These are phyloP conservation scores for Tolypocladium tropicale DNA, from an alignment of 2,329 filamentous ascomycete genomes.

Conservation along the genomic window DNA sequence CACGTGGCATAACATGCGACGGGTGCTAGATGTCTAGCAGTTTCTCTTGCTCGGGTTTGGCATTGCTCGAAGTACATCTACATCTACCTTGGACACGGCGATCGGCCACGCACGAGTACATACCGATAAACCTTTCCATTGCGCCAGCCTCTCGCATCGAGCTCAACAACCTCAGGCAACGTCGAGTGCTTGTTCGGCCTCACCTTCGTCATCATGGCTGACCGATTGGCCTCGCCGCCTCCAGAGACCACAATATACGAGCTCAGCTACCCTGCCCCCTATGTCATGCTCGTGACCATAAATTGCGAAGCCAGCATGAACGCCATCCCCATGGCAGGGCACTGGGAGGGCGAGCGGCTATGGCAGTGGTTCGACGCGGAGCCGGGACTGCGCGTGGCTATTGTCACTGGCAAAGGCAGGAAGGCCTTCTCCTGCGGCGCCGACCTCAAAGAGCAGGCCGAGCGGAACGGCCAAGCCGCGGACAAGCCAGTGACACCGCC, in stretches of 20 bases:
- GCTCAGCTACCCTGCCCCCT: constrained; percentile 33
- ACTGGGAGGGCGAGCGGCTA: constrained; percentile 36
- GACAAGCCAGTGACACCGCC: constrained; percentile 2
- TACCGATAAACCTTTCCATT: not conserved
- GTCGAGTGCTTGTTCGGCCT: not conserved
- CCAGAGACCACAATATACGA: constrained; percentile 7
- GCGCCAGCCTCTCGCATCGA: not conserved
- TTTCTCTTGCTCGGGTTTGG: not conserved
- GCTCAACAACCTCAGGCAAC: not conserved
- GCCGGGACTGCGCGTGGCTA: constrained; percentile 33
- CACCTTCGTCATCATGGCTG: constrained; percentile 2
- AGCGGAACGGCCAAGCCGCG: constrained; percentile 13
- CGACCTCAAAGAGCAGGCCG: constrained; percentile 37
- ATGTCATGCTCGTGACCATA: constrained; percentile 42
- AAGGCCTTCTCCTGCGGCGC: constrained; percentile 45
- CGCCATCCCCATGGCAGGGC: constrained; percentile 28
- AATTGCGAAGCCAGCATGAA: constrained; percentile 39
- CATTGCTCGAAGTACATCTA: no score
- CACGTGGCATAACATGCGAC: not conserved
- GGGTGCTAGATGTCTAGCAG: not conserved
- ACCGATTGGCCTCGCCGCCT: constrained; percentile 5
- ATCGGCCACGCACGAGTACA: no score
- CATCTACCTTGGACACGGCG: no score
- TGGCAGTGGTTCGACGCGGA: constrained; percentile 44
- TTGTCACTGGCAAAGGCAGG: constrained; percentile 40